A percentile compares a stretch with the other conserved stretches of the same genome.
These are phyloP conservation scores for Colletotrichum destructivum DNA, from an alignment of 2,329 filamentous ascomycete genomes.

Conservation along the genomic window DNA sequence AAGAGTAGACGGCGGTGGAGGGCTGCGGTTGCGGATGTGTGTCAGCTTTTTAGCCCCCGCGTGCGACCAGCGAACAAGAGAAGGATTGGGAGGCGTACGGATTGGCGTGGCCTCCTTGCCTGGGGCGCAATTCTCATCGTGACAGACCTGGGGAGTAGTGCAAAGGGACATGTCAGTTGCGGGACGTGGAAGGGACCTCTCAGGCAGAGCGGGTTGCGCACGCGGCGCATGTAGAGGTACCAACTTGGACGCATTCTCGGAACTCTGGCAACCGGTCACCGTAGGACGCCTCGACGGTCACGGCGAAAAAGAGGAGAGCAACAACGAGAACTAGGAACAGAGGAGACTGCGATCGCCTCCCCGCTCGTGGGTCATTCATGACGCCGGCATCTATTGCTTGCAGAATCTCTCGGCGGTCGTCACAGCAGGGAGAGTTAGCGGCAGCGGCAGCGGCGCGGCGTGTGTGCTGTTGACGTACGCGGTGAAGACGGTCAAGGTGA, in stretches of 20 bases:
- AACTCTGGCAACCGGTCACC: constrained; percentile 93
- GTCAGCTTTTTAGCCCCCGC: constrained; percentile 30
- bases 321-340: constrained; percentile 50
- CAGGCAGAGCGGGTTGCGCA: neutral
- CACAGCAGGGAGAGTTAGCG: neutral
- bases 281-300: constrained; percentile 75
- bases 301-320: constrained; percentile 57
- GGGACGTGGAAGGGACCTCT: neutral
- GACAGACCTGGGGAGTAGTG: constrained; percentile 75
- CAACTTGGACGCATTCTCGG: constrained; percentile 85
- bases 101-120: constrained; percentile 73
- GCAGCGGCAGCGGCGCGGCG: neutral
- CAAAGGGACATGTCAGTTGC: constrained; percentile 25
- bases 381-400: constrained; percentile 35
- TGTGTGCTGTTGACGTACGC: neutral
- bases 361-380: constrained; percentile 41
- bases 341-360: constrained; percentile 38
- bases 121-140: constrained; percentile 82
- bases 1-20: constrained; percentile 87
- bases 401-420: neutral
- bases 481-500: neutral
- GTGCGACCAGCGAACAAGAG: neutral
- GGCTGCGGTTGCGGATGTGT: constrained; percentile 65
- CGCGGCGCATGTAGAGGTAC: constrained; percentile 46
- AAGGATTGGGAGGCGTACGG: constrained; percentile 67